Evolutionary conservation across 2,329 filamentous ascomycete genomes (phyloP), one percentile per base, ranked within the genome.

Genomic region (Fusarium nanum): DNA sequence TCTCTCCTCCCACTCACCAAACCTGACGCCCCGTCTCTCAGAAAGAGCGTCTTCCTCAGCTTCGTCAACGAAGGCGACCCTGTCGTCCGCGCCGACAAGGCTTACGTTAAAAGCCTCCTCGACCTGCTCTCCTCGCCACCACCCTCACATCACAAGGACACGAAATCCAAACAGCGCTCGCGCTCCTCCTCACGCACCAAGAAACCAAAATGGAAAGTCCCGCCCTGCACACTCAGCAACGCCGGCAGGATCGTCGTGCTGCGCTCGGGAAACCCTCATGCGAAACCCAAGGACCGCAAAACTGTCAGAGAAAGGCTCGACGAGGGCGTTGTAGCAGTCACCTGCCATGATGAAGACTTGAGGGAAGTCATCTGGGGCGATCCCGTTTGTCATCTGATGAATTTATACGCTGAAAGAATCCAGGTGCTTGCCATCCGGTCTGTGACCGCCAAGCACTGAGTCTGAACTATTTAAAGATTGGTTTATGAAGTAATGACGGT

Each of bases 31-130:
- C 76, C 78, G 0, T 78, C 83, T 14, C 78, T 87, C 23, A 79
- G 84, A 28, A 93, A 92, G 76, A 93, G 89, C 60, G 77, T 95
- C 7, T 97, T 97, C 77, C 85, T 93, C 55, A 88, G 87, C 44
- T 93, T 97, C 76, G 84, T 94, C 73, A 97, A 97, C 75, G 93
- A 97, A 78, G 93, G 93, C 6, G 94, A 97, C 70, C 93, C 92
- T 0, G 92, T 97, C 0, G 85, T 88, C 0, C 83, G 93, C 28
- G 93, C 93, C 0, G 93, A 97, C 76, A 92, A 89, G 78, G 86
- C 88, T 0, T 95, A 97, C 73, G 84, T 97, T 18, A 87, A 86
- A 67, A 92, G 88, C 34, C 82, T 97, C 12, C 80, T 96, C 2
- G 89, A 92, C 63, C 83, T 97, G 0, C 91, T 93, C 60, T 86